Evolutionary conservation across 208 protist genomes (phyloP).

Genomic region (Trypanosoma congolense): DNA sequence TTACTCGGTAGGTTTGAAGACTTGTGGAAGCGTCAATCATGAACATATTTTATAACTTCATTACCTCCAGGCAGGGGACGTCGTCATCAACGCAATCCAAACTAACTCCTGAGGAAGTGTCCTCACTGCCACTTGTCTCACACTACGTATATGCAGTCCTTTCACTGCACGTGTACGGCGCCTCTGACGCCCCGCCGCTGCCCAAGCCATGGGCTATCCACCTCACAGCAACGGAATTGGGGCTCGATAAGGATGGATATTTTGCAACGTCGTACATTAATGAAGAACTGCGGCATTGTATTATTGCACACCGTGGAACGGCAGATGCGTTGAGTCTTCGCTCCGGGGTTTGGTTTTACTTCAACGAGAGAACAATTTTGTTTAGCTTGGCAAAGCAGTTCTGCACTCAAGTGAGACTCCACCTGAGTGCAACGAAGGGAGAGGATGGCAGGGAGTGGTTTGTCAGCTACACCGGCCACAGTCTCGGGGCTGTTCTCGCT

Average conservation of each 20-base stretch:
- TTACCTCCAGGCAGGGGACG: conserved; percentile 1
- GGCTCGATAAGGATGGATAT: conserved; percentile 84
- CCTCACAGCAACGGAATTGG: conserved; percentile 44
- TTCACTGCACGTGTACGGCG: conserved; percentile 69
- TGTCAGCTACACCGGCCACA: conserved; percentile 87
- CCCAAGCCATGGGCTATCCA: conserved; percentile 74
- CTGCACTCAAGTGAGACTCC: conserved; percentile 65
- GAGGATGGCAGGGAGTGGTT: conserved; percentile 36
- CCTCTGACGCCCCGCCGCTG: conserved; percentile 26
- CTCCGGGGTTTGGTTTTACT: conserved; percentile 86
- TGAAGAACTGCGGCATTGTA: conserved; percentile 49
- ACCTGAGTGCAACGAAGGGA: conserved; percentile 22
- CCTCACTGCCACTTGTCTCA: conserved; percentile 49
- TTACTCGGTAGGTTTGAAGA: too few species aligned
- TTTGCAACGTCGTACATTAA: conserved; percentile 83
- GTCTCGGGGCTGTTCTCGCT: conserved; percentile 85
- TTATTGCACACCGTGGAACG: conserved; percentile 86
- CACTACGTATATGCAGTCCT: conserved; percentile 73
- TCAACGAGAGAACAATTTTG: conserved; percentile 85
- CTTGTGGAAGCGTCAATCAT: conserved; percentile 1
- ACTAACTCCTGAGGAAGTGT: conserved; percentile 47
- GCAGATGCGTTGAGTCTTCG: conserved; percentile 74
- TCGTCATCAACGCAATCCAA: conserved; percentile 19
- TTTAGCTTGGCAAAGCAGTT: conserved; percentile 85
- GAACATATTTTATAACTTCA: conserved; percentile 9